Conservation (phyloP, 805 yeast species). For the Candida endomychidarum region DNA sequence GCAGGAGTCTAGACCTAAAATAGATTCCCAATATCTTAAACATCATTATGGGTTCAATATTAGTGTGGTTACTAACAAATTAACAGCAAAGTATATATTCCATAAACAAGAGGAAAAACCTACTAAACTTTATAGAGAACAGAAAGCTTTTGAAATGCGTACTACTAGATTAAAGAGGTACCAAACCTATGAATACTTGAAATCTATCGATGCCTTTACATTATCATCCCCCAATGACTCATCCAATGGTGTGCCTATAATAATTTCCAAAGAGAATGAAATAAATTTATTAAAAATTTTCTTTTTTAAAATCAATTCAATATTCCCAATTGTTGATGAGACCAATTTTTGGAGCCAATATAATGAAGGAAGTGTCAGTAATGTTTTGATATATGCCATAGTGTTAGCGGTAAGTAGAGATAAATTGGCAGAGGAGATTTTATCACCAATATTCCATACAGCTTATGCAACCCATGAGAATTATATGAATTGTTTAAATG, state of each 20-base stretch:
- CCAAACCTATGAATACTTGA: conserved; percentile 13
- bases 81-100: not conserved
- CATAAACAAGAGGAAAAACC: not conserved
- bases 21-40: conserved; percentile 17
- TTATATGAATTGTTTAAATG: conserved; percentile 5
- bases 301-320: conserved; percentile 32
- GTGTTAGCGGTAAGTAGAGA: conserved; percentile 30
- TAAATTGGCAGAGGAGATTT: conserved; percentile 25
- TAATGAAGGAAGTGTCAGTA: conserved; percentile 19
- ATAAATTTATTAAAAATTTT: conserved; percentile 24
- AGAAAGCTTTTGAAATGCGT: not conserved
- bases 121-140: not conserved
- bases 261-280: conserved; percentile 8
- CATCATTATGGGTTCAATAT: conserved; percentile 25
- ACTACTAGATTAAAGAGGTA: not conserved
- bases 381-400: conserved; percentile 26
- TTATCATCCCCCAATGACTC: conserved; percentile 14
- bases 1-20: not conserved
- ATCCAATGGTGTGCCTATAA: conserved; percentile 10
- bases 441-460: conserved; percentile 11
- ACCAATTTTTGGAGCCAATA: conserved; percentile 28
- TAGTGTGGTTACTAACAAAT: not conserved
- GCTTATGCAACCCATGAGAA: not conserved
- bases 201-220: conserved; percentile 32
- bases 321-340: conserved; percentile 33